These are phyloP conservation scores for Suillus spraguei DNA, from an alignment of 768 basidiomycete genomes.

Conservation along the genomic window DNA sequence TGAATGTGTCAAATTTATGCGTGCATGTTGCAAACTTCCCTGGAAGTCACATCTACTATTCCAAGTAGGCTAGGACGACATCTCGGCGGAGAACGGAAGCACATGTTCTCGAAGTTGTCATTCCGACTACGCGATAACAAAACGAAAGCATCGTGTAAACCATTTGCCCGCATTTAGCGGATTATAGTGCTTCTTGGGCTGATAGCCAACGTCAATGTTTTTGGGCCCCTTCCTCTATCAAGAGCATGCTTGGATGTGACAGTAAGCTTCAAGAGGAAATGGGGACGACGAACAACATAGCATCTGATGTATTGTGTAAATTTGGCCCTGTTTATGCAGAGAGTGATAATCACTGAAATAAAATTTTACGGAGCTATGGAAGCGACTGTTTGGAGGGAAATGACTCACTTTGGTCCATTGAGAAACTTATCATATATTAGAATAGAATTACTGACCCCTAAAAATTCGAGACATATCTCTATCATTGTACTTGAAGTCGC, in stretches of 20 bases:
- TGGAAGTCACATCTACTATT: conserved; percentile 77
- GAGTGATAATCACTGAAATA: conserved; percentile 73
- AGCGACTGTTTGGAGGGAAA: background rate
- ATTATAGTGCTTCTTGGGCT: conserved; percentile 58
- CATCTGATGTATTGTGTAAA: conserved; percentile 92
- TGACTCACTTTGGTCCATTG: conserved; percentile 90
- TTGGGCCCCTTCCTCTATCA: conserved; percentile 43
- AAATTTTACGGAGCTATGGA: background rate
- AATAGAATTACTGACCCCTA: conserved; percentile 56
- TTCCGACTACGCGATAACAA: conserved; percentile 81
- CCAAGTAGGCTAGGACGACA: conserved; percentile 94
- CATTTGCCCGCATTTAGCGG: background rate
- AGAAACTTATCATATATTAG: conserved; percentile 99
- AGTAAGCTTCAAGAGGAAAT: conserved; percentile 73
- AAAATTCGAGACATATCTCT: conserved; percentile 24
- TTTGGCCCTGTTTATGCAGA: conserved; percentile 70
- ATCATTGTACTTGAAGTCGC: conserved; percentile 92
- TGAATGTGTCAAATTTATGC: conserved; percentile 76
- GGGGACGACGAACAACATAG: conserved; percentile 92
- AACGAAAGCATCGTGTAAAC: background rate
- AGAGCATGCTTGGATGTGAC: conserved; percentile 93
- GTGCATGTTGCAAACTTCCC: conserved; percentile 70
- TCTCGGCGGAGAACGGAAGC: conserved; percentile 75
- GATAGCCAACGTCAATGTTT: conserved; percentile 84
- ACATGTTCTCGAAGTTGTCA: conserved; percentile 97